Conservation (phyloP, 345 rosid genomes). For the Eucalyptus regnans region DNA sequence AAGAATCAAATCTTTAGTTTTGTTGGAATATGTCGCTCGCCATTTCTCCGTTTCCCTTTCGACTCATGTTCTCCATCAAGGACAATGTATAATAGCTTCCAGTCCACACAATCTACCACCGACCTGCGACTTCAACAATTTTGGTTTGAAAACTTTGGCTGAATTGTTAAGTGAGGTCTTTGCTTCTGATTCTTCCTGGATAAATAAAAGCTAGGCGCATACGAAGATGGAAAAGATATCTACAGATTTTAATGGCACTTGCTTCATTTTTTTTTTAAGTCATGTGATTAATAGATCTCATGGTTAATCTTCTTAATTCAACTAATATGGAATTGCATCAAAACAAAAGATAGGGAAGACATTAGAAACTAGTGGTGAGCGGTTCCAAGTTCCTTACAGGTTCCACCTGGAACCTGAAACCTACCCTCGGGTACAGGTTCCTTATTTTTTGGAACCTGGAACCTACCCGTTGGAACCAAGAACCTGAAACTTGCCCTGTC, state of each 20-base stretch:
- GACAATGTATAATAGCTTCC: not conserved
- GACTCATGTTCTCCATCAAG: not conserved
- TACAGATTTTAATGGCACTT: too few species aligned
- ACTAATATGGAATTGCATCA: not conserved
- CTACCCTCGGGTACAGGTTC: too few species aligned
- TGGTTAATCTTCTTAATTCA: not conserved
- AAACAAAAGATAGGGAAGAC: too few species aligned
- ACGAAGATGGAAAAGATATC: not conserved
- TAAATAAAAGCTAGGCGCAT: not conserved
- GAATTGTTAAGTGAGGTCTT: not conserved
- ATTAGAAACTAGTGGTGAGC: not conserved
- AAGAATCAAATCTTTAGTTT: too few species aligned
- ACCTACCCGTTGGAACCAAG: too few species aligned
- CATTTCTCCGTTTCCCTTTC: not conserved
- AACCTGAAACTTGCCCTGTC: too few species aligned
- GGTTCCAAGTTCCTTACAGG: too few species aligned
- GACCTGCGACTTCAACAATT: not conserved
- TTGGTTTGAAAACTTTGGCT: not conserved
- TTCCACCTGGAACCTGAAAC: too few species aligned
- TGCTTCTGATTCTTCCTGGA: not conserved
- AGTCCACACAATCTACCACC: not conserved
- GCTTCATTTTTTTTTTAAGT: not conserved
- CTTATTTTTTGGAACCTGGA: too few species aligned
- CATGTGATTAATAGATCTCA: accelerated
- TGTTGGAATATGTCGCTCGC: not conserved